Evolutionary conservation across 2,329 filamentous ascomycete genomes (phyloP), one percentile per base, ranked within the genome.

Genomic region (Phymatotrichopsis omnivora): DNA sequence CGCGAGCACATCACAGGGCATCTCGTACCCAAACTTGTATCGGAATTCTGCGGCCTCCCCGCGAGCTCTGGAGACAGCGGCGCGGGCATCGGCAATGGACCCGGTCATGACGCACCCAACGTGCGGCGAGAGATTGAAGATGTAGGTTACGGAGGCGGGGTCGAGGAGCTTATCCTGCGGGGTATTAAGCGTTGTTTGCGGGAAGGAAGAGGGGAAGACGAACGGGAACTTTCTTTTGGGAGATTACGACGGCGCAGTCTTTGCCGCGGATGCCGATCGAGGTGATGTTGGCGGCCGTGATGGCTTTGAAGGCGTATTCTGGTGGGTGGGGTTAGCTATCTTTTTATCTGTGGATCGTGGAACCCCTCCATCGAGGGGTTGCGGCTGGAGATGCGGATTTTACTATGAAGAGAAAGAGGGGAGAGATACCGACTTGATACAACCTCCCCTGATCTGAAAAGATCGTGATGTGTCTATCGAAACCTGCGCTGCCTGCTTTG

Each of bases 271-370:
- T 78, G 60, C 91, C 91, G 65, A 98, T 77, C 52, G 91, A 91
- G 74, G 93, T 98, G 71, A 98, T 58, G 68, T 96, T 96, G 59
- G 91, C 91, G 52, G 91, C 89, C 59, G 91, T 98, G 69, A 98
- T 98, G 49, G 91, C 91, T 73, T 98, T 98, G 80, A 98, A 98
- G 60, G 91, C 91, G 89, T 98, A 98, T 75, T 98, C 91, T 96
- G 64, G 59, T 56, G 30, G 40, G 42, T 52, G 59, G 32, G 35
- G 57, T 65, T 49, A 64, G 62, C 60, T 44, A 55, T 36, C 42
- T 36, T 32, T 49, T 37, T 36, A 28, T 33, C 35, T 22, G 48
- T 38, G 39, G 37, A 56, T 60, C 48, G n/a, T n/a, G n/a, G n/a
- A n/a, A n/a, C n/a, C n/a, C n/a, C n/a, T 32, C 19, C 6, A 43